Evolutionary conservation across 225 moss, liverwort and hornwort genomes (phyloP).

Genomic region (Sphagnum tenellum): DNA sequence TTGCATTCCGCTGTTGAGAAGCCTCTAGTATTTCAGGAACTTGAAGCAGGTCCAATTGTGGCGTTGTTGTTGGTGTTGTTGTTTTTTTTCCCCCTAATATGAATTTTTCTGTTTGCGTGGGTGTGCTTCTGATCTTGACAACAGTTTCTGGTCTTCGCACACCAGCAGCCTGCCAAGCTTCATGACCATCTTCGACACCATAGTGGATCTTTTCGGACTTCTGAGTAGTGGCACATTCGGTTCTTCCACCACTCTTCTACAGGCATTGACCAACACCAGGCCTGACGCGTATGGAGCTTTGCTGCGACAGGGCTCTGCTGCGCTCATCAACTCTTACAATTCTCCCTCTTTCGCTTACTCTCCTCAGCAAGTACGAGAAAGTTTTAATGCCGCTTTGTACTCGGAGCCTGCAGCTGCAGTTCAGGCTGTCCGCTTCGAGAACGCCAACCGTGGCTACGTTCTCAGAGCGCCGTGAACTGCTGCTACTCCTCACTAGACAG

Average conservation of each 20-base stretch:
- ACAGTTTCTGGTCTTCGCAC: conserved; percentile 27
- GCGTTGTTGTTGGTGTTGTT: too few relatives aligned
- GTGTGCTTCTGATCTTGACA: background rate
- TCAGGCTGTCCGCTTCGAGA: conserved; percentile 40
- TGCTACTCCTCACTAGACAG: too few relatives aligned
- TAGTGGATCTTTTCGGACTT: background rate
- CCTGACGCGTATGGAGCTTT: conserved; percentile 39
- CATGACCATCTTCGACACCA: conserved; percentile 7
- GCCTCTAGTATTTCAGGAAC: too few relatives aligned
- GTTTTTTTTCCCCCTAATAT: background rate
- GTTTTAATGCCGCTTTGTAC: conserved; percentile 33
- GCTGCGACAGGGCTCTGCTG: conserved; percentile 46
- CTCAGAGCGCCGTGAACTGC: too few relatives aligned
- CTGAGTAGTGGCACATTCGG: conserved; percentile 13
- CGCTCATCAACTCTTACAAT: conserved; percentile 39
- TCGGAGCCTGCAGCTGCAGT: conserved; percentile 37
- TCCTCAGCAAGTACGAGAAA: conserved; percentile 29
- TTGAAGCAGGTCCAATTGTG: too few relatives aligned
- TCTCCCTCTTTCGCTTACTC: conserved; percentile 19
- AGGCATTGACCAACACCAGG: conserved; percentile 27
- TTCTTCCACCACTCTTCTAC: conserved; percentile 25
- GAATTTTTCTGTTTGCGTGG: background rate
- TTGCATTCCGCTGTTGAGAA: background rate
- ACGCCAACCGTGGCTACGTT: conserved; percentile 30
- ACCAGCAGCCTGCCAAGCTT: conserved; percentile 12